Conservation (phyloP, 108 stramenopile species). For the Fragilariopsis cylindrus region DNA sequence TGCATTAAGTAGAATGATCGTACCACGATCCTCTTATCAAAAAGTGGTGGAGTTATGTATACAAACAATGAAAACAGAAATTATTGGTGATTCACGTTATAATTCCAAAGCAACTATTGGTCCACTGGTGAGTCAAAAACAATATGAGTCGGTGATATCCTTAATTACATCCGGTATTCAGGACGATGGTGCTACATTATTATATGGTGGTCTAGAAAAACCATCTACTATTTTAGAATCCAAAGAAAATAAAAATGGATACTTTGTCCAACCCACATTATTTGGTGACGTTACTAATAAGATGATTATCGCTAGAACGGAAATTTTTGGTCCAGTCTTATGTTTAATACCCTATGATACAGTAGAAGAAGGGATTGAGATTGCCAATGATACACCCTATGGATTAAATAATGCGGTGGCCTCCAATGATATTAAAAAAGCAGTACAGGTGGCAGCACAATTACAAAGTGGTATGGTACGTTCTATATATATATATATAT, state of each 20-base stretch:
- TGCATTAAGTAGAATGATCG: conserved; percentile 61
- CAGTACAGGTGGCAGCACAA: conserved; percentile 39
- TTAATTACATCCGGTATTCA: conserved; percentile 27
- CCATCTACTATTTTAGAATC: neutral
- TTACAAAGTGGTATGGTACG: conserved; percentile 58
- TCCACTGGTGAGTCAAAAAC: conserved; percentile 30
- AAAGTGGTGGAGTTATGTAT: conserved; percentile 26
- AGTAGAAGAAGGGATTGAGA: conserved; percentile 15
- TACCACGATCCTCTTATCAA: conserved; percentile 53
- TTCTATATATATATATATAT: conserved; percentile 33
- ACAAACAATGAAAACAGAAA: neutral
- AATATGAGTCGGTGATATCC: conserved; percentile 31
- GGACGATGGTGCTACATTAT: conserved; percentile 34
- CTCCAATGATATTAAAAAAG: conserved; percentile 32
- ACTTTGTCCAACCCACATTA: conserved; percentile 38
- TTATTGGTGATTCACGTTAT: conserved; percentile 1
- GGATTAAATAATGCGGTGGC: conserved; percentile 64
- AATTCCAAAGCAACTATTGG: conserved; percentile 24
- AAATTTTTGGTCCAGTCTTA: conserved; percentile 74
- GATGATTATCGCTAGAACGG: conserved; percentile 53
- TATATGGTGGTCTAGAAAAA: conserved; percentile 31
- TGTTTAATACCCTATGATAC: conserved; percentile 21
- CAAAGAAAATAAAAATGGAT: neutral
- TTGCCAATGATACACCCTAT: conserved; percentile 63
- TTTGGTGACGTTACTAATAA: conserved; percentile 33